A percentile compares a stretch with the other conserved stretches of the same genome.
These are phyloP conservation scores for Coriolopsis trogii DNA, from an alignment of 1,284 basidiomycete genomes.

Conservation along the genomic window DNA sequence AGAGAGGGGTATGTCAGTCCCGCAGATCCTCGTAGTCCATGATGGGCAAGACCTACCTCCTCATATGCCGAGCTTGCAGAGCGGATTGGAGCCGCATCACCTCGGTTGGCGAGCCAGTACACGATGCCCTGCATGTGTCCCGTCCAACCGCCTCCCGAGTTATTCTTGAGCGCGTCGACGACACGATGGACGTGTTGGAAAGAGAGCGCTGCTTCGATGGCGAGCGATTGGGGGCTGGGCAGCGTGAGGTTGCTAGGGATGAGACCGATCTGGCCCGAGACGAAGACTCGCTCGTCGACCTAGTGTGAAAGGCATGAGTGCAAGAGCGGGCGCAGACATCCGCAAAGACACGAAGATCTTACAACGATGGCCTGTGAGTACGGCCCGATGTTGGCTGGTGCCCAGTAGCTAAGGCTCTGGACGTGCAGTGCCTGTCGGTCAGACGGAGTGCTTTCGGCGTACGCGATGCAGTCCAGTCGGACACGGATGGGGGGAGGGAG, in stretches of 20 bases:
- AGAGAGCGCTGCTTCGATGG: conserved; percentile 71
- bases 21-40: too few species aligned
- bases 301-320: too few species aligned
- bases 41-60: conserved; percentile 27
- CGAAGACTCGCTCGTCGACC: conserved; percentile 75
- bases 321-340: too few species aligned
- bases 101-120: conserved; percentile 61
- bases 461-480: conserved; percentile 80
- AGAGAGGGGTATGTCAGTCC: background rate
- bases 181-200: conserved; percentile 85
- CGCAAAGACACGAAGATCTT: conserved; percentile 36
- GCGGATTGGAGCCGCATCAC: conserved; percentile 47
- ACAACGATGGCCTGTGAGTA: conserved; percentile 94
- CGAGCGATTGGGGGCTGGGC: conserved; percentile 60
- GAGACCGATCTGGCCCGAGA: conserved; percentile 96
- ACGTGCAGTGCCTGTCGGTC: conserved; percentile 86
- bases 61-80: conserved; percentile 42
- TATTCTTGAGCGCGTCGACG: conserved; percentile 55
- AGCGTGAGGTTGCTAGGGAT: conserved; percentile 76
- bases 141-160: conserved; percentile 60
- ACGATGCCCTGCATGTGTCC: conserved; percentile 64
- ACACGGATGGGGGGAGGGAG: conserved; percentile 63
- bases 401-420: conserved; percentile 97
- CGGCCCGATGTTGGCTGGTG: conserved; percentile 98
- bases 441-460: conserved; percentile 38